Conservation (phyloP, 768 basidiomycete species). For the Hygrocybe coccinea region DNA sequence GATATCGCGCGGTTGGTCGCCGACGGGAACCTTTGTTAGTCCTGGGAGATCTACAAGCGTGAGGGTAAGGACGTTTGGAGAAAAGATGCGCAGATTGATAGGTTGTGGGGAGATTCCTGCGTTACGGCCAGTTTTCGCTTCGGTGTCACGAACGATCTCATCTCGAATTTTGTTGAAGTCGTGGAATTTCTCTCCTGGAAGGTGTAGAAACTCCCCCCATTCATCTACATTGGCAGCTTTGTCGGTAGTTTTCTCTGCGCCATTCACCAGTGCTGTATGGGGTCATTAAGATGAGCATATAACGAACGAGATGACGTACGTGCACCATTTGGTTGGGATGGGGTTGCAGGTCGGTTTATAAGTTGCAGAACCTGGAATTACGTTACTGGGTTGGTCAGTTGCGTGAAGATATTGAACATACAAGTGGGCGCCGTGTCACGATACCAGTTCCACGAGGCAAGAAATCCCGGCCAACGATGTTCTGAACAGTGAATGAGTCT, state of each 20-base stretch:
- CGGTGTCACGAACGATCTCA: conserved; percentile 95
- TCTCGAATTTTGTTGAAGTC: conserved; percentile 96
- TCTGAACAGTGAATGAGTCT: conserved; percentile 43
- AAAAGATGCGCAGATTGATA: conserved; percentile 96
- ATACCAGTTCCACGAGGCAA: conserved; percentile 98
- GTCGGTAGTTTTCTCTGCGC: conserved; percentile 51
- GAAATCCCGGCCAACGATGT: conserved; percentile 98
- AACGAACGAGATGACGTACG: conserved; percentile 30
- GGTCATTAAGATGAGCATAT: conserved; percentile 7
- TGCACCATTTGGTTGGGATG: conserved; percentile 35
- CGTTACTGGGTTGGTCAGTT: conserved; percentile 2
- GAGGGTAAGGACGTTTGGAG: conserved; percentile 93
- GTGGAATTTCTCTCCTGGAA: conserved; percentile 95
- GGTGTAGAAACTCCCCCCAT: conserved; percentile 98
- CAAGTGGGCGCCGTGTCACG: conserved; percentile 93
- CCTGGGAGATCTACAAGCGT: conserved; percentile 98
- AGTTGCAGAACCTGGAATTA: conserved; percentile 78
- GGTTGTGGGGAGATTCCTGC: conserved; percentile 96
- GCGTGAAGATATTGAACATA: conserved; percentile 33
- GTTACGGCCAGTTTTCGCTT: conserved; percentile 97
- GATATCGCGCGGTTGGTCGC: conserved; percentile 95
- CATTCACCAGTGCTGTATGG: conserved; percentile 40
- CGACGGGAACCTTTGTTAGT: conserved; percentile 90
- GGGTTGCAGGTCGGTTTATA: conserved; percentile 70
- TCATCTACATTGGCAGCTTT: conserved; percentile 86